Percentiles rank a stretch among this genome's conserved stretches.
These are phyloP conservation scores for Talaromyces atroroseus DNA, from an alignment of 2,329 filamentous ascomycete species.

Conservation along the genomic window DNA sequence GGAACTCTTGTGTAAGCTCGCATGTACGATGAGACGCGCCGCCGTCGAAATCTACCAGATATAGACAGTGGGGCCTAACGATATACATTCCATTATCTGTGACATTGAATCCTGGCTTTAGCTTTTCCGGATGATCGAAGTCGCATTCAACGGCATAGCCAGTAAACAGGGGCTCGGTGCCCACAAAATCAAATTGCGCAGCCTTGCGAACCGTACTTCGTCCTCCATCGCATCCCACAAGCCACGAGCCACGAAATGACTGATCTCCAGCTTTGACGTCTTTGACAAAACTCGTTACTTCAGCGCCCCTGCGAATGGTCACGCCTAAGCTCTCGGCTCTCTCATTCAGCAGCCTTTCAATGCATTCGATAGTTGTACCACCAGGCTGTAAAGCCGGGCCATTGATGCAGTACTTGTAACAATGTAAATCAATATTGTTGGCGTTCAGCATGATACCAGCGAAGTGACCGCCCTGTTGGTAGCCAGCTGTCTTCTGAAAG, in stretches of 20 bases:
- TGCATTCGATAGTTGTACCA: neutral
- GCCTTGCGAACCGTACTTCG: conserved; percentile 34
- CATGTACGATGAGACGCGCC: neutral
- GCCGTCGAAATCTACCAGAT: neutral
- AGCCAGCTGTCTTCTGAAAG: conserved; percentile 18
- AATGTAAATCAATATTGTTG: conserved; percentile 13
- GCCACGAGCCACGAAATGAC: conserved; percentile 28
- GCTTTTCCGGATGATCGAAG: conserved; percentile 21
- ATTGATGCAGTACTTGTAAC: neutral
- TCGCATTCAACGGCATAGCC: conserved; percentile 31
- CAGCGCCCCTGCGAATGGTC: neutral
- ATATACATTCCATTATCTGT: neutral
- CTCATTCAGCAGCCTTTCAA: neutral
- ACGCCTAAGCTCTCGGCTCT: neutral
- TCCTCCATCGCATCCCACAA: conserved; percentile 42
- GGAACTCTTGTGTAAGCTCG: neutral
- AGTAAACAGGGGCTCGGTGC: conserved; percentile 33
- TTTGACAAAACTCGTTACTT: neutral
- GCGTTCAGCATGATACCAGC: conserved; percentile 21
- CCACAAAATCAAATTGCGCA: conserved; percentile 33
- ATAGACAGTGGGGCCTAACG: neutral
- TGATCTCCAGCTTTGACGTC: conserved; percentile 6
- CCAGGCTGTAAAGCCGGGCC: conserved; percentile 9
- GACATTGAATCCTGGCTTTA: neutral
- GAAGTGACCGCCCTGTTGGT: conserved; percentile 29